These are phyloP conservation scores for Chrysosphaeria jannelii DNA, from an alignment of 2,329 filamentous ascomycete genomes.

Conservation along the genomic window DNA sequence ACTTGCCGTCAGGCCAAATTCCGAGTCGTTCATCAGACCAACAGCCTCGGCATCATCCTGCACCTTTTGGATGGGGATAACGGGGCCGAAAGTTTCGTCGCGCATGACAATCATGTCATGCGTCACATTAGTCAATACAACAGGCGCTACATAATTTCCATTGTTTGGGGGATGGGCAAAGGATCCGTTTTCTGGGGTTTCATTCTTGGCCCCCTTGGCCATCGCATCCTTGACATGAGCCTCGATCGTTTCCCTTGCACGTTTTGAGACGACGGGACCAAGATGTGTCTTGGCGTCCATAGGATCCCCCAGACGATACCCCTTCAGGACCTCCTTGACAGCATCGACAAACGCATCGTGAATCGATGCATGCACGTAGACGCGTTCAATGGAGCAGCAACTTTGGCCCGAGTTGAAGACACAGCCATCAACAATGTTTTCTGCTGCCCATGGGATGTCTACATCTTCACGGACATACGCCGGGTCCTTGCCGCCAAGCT, in stretches of 20 bases:
- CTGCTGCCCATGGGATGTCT: constrained; percentile 69
- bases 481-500: constrained; percentile 84
- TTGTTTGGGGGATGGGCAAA: constrained; percentile 43
- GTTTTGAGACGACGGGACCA: constrained; percentile 64
- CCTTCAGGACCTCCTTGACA: constrained; percentile 47
- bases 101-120: constrained; percentile 74
- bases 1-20: constrained; percentile 83
- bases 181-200: constrained; percentile 45
- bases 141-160: constrained; percentile 74
- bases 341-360: constrained; percentile 59
- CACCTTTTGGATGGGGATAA: constrained; percentile 76
- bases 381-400: constrained; percentile 73
- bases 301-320: constrained; percentile 73
- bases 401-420: constrained; percentile 97
- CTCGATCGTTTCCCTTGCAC: constrained; percentile 45
- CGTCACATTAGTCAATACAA: constrained; percentile 46
- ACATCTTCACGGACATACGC: constrained; percentile 71
- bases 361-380: constrained; percentile 68
- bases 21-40: constrained; percentile 71
- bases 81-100: constrained; percentile 82
- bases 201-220: constrained; percentile 54
- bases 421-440: constrained; percentile 84
- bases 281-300: constrained; percentile 50
- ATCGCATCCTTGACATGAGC: constrained; percentile 59
- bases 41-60: constrained; percentile 55